These are phyloP conservation scores for Ophiosphaerella herpotricha DNA, from an alignment of 2,329 filamentous ascomycete species.

Conservation along the genomic window DNA sequence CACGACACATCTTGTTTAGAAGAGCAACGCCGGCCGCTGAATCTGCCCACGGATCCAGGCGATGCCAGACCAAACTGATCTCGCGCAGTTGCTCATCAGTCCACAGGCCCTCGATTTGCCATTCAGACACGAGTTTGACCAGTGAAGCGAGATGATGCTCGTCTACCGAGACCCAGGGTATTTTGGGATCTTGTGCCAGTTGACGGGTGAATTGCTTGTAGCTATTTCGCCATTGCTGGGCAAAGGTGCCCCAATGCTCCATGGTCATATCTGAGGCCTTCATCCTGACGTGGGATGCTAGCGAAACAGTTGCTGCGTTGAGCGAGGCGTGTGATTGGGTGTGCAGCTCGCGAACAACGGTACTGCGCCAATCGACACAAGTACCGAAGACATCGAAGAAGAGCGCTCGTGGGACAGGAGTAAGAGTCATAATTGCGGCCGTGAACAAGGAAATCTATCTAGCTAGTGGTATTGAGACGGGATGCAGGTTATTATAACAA, in stretches of 20 bases:
- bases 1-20: conserved; percentile 57
- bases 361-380: conserved; percentile 76
- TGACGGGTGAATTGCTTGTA: conserved; percentile 65
- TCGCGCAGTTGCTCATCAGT: conserved; percentile 44
- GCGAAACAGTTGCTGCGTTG: conserved; percentile 50
- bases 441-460: conserved; percentile 9
- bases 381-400: conserved; percentile 82
- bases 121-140: conserved; percentile 59
- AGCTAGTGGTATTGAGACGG: conserved; percentile 6
- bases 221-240: conserved; percentile 70
- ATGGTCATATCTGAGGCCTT: conserved; percentile 58
- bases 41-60: conserved; percentile 71
- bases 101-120: conserved; percentile 64
- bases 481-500: conserved; percentile 16
- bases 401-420: conserved; percentile 58
- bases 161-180: conserved; percentile 71
- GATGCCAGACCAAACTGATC: conserved; percentile 71
- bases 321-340: conserved; percentile 55
- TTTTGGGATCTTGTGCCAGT: conserved; percentile 53
- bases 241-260: conserved; percentile 67
- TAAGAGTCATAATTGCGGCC: conserved; percentile 28
- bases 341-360: conserved; percentile 65
- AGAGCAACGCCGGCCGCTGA: conserved; percentile 60
- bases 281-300: conserved; percentile 54
- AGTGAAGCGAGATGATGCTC: conserved; percentile 71